Evolutionary conservation across 106 monocot species (phyloP).

Genomic region (Dactylorhiza incarnata): DNA sequence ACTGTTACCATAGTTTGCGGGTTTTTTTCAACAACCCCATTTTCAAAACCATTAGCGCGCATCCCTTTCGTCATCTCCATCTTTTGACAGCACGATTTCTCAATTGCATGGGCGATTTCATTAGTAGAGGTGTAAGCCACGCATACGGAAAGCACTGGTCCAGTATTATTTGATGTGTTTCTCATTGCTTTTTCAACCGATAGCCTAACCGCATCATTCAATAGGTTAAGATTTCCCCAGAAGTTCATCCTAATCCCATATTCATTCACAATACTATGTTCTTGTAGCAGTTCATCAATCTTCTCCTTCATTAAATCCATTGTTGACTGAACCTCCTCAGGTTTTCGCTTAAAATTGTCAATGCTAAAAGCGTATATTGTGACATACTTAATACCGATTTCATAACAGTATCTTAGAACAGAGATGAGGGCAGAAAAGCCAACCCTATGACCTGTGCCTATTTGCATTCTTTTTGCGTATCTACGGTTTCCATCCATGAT

Average conservation of each 20-base stretch:
- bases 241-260: constrained; percentile 27
- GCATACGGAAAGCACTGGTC: constrained; percentile 22
- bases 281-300: constrained; percentile 24
- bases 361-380: constrained; percentile 50
- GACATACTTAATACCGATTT: constrained; percentile 36
- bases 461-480: constrained; percentile 17
- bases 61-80: background rate
- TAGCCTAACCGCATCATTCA: constrained; percentile 17
- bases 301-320: constrained; percentile 44
- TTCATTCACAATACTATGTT: constrained; percentile 19
- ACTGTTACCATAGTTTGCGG: constrained; percentile 8
- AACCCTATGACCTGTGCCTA: constrained; percentile 5
- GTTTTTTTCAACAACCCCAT: background rate
- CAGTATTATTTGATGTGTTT: constrained; percentile 22
- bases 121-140: constrained; percentile 43
- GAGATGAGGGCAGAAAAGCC: constrained; percentile 27
- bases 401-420: constrained; percentile 24
- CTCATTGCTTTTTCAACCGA: constrained; percentile 27
- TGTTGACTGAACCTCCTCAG: constrained; percentile 21
- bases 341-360: constrained; percentile 42
- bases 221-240: constrained; percentile 21
- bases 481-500: constrained; percentile 56
- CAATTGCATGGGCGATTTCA: constrained; percentile 27
- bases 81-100: constrained; percentile 14
- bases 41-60: background rate